These are phyloP conservation scores for Striga asiatica DNA, from an alignment of 257 asterid species.

Conservation along the genomic window DNA sequence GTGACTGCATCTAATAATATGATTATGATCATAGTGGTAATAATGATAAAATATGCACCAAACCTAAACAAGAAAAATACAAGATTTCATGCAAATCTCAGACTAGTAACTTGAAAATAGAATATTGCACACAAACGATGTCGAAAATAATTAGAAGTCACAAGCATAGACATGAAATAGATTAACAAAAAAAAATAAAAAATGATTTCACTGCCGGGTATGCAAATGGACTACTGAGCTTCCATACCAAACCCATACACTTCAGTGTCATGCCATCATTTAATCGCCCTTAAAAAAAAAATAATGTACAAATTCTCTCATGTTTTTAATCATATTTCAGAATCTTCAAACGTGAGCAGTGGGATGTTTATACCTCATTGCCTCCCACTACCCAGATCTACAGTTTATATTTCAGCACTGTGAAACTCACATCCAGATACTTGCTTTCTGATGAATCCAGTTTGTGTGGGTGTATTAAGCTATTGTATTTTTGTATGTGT, in stretches of 20 bases:
- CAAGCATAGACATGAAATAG: neutral
- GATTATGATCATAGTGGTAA: no score
- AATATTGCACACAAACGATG: neutral
- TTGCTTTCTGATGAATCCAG: no score
- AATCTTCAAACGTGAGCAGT: no score
- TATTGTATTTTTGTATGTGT: no score
- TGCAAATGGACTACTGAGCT: neutral
- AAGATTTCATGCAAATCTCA: neutral
- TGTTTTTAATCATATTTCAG: no score
- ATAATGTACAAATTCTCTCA: no score
- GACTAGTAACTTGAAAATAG: neutral
- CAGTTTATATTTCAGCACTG: neutral
- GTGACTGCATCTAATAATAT: no score
- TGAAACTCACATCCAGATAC: neutral
- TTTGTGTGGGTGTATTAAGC: no score
- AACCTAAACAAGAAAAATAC: neutral
- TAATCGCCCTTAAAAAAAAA: no score
- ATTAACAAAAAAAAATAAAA: neutral
- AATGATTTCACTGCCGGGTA: neutral
- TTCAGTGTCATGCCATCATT: no score
- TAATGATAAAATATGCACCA: neutral
- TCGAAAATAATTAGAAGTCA: constrained; percentile 8
- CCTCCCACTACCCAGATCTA: no score
- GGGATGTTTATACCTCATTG: no score
- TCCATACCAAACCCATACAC: neutral